A percentile compares a stretch with the other conserved stretches of the same genome.
These are phyloP conservation scores for Aspergillus texensis DNA, from an alignment of 2,329 filamentous ascomycete genomes.

Conservation along the genomic window DNA sequence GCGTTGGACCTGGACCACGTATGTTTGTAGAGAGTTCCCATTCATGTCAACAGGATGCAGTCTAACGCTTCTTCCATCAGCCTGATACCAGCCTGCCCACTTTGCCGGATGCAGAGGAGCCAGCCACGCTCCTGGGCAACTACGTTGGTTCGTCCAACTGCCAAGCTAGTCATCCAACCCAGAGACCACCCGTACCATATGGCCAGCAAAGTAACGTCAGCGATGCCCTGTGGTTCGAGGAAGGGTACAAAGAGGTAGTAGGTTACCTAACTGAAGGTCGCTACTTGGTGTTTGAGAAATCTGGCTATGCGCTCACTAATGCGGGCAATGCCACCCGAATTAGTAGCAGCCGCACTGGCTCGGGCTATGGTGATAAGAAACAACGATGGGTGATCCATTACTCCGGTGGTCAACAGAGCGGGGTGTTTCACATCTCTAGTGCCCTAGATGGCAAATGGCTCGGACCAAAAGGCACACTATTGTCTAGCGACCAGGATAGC, in stretches of 20 bases:
- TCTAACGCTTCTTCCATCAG: constrained; percentile 19
- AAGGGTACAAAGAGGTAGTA: constrained; percentile 57
- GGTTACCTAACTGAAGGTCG: constrained; percentile 59
- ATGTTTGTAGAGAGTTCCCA: constrained; percentile 8
- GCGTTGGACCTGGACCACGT: constrained; percentile 50
- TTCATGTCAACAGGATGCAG: constrained; percentile 20
- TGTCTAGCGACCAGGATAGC: constrained; percentile 17
- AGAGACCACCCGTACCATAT: constrained; percentile 54
- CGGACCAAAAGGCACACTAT: constrained; percentile 25
- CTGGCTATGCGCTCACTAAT: constrained; percentile 49
- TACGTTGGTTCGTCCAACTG: constrained; percentile 52
- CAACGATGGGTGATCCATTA: constrained; percentile 58
- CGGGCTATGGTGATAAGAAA: constrained; percentile 41
- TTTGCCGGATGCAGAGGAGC: constrained; percentile 49
- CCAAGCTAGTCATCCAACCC: constrained; percentile 40
- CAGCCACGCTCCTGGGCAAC: constrained; percentile 48
- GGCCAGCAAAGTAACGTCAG: constrained; percentile 41
- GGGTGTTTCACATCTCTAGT: constrained; percentile 45
- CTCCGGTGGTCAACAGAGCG: constrained; percentile 32
- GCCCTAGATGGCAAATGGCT: constrained; percentile 46
- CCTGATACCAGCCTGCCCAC: constrained; percentile 54
- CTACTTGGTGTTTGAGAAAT: constrained; percentile 55
- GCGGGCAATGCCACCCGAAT: constrained; percentile 16
- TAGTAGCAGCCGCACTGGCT: constrained; percentile 29
- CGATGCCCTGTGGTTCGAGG: constrained; percentile 47